Conservation (phyloP, 306 rosid genomes). For the Vigna radiata region DNA sequence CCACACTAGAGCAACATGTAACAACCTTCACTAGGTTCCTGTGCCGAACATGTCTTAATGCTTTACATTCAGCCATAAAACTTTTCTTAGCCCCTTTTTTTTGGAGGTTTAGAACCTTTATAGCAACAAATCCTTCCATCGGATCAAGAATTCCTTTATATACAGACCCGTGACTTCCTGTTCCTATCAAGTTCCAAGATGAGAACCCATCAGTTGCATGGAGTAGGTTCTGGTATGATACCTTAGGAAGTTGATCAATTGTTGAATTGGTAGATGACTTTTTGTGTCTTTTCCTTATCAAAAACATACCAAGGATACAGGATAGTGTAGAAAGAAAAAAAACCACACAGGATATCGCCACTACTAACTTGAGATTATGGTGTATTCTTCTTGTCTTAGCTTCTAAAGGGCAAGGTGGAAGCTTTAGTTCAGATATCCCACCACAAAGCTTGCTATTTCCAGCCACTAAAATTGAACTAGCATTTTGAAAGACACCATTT, state of each 20-base stretch:
- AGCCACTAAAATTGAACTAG: neutral
- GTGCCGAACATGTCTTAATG: constrained; percentile 24
- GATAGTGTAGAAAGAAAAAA: constrained; percentile 1
- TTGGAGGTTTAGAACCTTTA: constrained; percentile 43
- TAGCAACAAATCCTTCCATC: neutral
- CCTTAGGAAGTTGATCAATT: neutral
- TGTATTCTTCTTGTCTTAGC: constrained; percentile 6
- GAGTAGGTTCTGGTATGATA: constrained; percentile 43
- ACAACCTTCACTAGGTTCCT: constrained; percentile 31
- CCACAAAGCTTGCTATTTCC: constrained; percentile 30
- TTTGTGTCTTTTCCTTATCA: neutral
- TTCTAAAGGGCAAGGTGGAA: constrained; percentile 32
- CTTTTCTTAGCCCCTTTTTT: constrained; percentile 41
- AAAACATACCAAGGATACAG: neutral
- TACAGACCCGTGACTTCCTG: constrained; percentile 47
- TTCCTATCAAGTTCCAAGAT: constrained; percentile 39
- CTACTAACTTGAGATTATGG: neutral
- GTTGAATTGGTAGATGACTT: neutral
- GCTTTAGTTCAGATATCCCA: constrained; percentile 16
- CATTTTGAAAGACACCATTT: constrained; percentile 28
- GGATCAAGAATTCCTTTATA: constrained; percentile 32
- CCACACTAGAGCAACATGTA: constrained; percentile 39
- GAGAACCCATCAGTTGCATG: constrained; percentile 42
- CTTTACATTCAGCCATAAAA: constrained; percentile 37
- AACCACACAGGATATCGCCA: neutral